Conservation (phyloP, 768 basidiomycete genomes). For the Jaapia argillacea region DNA sequence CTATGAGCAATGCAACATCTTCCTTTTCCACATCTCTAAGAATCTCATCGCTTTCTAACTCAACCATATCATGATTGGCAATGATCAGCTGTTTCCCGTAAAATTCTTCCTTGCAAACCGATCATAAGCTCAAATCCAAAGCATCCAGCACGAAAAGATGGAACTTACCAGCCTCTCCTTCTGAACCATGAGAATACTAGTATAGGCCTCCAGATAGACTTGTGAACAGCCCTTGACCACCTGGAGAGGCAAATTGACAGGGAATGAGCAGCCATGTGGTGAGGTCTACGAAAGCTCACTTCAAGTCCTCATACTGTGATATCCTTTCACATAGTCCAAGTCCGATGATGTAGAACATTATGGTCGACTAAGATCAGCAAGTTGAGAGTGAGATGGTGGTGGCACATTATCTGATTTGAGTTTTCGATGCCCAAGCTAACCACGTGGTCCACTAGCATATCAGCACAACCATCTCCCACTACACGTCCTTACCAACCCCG, state of each 20-base stretch:
- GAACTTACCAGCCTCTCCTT: conserved; percentile 73
- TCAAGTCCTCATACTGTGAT: conserved; percentile 88
- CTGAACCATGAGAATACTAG: conserved; percentile 89
- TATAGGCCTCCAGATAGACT: conserved; percentile 96
- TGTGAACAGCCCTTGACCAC: conserved; percentile 72
- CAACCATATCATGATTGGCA: conserved; percentile 96
- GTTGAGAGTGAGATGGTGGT: too few species aligned
- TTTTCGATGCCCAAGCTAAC: too few species aligned
- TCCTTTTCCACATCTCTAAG: conserved; percentile 66
- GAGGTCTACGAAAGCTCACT: conserved; percentile 26
- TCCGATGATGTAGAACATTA: conserved; percentile 93
- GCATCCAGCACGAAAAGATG: conserved; percentile 1
- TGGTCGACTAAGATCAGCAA: too few species aligned
- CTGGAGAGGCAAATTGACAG: too few species aligned
- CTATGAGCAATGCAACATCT: conserved; percentile 84
- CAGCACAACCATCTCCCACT: too few species aligned
- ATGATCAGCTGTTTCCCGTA: conserved; percentile 80
- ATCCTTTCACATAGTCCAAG: conserved; percentile 92
- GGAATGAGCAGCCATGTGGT: neutral
- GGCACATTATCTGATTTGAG: too few species aligned
- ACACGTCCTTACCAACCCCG: too few species aligned
- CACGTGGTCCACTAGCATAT: too few species aligned
- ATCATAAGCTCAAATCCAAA: conserved; percentile 4
- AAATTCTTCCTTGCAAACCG: conserved; percentile 67
- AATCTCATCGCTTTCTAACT: conserved; percentile 88